These are phyloP conservation scores for Leucocoprinus sp. DNA, from an alignment of 768 basidiomycete genomes.

Conservation along the genomic window DNA sequence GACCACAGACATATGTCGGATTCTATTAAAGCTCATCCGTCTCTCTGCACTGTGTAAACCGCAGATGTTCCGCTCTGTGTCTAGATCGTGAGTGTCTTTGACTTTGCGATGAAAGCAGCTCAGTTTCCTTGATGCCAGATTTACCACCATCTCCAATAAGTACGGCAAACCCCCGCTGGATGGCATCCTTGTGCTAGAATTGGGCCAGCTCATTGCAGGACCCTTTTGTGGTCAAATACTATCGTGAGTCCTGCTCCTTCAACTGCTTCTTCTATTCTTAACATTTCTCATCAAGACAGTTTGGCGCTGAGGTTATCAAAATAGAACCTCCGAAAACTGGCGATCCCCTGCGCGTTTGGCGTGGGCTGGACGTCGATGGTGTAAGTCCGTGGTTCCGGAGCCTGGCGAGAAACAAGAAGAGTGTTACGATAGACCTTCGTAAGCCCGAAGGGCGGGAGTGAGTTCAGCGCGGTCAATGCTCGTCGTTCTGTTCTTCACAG, in stretches of 20 bases:
- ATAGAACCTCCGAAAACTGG: slow-evolving; percentile 56
- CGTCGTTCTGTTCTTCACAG: not conserved
- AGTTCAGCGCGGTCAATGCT: slow-evolving; percentile 16
- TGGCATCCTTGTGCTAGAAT: slow-evolving; percentile 57
- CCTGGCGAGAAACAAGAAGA: slow-evolving; percentile 67
- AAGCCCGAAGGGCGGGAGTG: slow-evolving; percentile 27
- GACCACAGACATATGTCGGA: too few relatives aligned
- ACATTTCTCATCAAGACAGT: slow-evolving; percentile 37
- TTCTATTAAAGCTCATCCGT: too few relatives aligned
- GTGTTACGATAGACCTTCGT: slow-evolving; percentile 57
- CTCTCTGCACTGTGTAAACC: slow-evolving; percentile 3
- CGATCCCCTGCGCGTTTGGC: slow-evolving; percentile 63
- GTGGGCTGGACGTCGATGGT: slow-evolving; percentile 63
- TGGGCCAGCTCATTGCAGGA: slow-evolving; percentile 66
- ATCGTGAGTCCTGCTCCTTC: slow-evolving; percentile 31
- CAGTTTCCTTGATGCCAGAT: not conserved
- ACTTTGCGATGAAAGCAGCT: not conserved
- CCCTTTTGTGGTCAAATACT: slow-evolving; percentile 68
- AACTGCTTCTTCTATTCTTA: not conserved
- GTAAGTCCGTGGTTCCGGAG: slow-evolving; percentile 72
- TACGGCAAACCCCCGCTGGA: slow-evolving; percentile 43
- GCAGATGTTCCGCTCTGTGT: slow-evolving; percentile 6
- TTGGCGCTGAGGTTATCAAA: slow-evolving; percentile 68
- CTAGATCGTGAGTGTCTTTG: slow-evolving; percentile 5
- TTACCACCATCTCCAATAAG: slow-evolving; percentile 11